phyloP scores from a whole-genome alignment of 2,329 filamentous ascomycete genomes.

The Diaporthe amygdali region DNA sequence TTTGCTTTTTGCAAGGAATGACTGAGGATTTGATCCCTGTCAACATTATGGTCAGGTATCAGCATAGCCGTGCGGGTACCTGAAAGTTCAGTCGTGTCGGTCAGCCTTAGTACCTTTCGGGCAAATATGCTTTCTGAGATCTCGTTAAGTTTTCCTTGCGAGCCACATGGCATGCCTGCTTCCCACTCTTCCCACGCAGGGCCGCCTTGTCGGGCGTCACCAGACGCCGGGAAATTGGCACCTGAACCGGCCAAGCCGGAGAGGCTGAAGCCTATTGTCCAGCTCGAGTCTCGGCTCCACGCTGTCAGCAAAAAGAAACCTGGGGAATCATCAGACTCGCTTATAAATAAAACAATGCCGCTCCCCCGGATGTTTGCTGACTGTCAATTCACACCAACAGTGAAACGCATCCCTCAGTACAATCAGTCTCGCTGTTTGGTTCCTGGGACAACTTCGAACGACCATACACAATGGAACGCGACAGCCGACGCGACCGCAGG shows the following conservation, averaged over 20 bases:
- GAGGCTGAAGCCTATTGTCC: conserved; percentile 22
- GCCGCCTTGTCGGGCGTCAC: conserved; percentile 16
- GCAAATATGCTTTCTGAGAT: conserved; percentile 17
- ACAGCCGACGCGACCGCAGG: conserved; percentile 73
- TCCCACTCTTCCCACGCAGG: not conserved
- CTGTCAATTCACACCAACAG: conserved; percentile 40
- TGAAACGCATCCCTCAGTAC: conserved; percentile 64
- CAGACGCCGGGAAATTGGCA: conserved; percentile 19
- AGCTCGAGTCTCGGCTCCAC: conserved; percentile 16
- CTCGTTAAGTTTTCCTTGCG: conserved; percentile 15
- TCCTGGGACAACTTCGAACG: conserved; percentile 95
- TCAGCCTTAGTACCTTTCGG: conserved; percentile 19
- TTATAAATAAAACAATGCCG: conserved; percentile 20
- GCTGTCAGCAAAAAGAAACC: conserved; percentile 3
- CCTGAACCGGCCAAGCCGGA: conserved; percentile 21
- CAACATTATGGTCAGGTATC: conserved; percentile 6
- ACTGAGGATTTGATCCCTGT: conserved; percentile 20
- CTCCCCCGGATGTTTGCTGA: conserved; percentile 15
- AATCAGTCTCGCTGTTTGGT: conserved; percentile 80
- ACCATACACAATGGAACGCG: conserved; percentile 81
- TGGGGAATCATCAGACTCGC: not conserved
- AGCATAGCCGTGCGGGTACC: conserved; percentile 26
- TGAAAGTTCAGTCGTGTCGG: conserved; percentile 7
- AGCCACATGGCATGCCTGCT: conserved; percentile 24
- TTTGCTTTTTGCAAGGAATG: not conserved